phyloP scores from a whole-genome alignment of 2,329 filamentous ascomycete genomes.

The Epichloe sylvatica region DNA sequence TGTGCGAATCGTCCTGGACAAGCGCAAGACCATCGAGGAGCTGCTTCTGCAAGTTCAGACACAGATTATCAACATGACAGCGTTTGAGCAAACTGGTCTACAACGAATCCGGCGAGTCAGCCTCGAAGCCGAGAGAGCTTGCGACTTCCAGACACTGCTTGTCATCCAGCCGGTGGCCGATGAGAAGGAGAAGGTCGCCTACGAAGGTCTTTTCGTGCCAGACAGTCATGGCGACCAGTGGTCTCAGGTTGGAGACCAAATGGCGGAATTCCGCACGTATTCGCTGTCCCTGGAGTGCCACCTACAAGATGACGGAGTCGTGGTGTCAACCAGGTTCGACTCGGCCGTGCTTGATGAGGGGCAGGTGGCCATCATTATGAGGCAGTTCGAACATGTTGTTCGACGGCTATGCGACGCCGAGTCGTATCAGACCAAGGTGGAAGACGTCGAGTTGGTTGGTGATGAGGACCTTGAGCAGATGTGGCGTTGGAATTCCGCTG shows the following conservation, averaged over 20 bases:
- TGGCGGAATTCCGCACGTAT: slow-evolving; percentile 3
- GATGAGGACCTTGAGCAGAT: slow-evolving; percentile 1
- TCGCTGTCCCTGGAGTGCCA: slow-evolving; percentile 2
- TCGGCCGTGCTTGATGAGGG: slow-evolving; percentile 1
- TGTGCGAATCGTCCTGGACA: slow-evolving; percentile 6
- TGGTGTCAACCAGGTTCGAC: slow-evolving; percentile 7
- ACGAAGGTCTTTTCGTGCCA: not conserved
- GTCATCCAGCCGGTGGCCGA: slow-evolving; percentile 2
- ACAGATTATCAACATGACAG: slow-evolving; percentile 11
- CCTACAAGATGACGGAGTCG: slow-evolving; percentile 3
- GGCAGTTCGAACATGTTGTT: slow-evolving; percentile 6
- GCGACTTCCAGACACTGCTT: slow-evolving; percentile 9
- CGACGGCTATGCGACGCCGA: slow-evolving; percentile 4
- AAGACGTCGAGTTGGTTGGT: not conserved
- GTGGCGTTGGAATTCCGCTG: slow-evolving; percentile 2
- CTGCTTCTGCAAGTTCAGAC: slow-evolving; percentile 12
- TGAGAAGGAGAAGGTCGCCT: slow-evolving; percentile 1
- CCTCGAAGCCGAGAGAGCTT: slow-evolving; percentile 7
- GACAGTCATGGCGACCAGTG: not conserved
- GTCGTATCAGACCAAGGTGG: not conserved
- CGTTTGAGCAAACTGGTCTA: slow-evolving; percentile 15
- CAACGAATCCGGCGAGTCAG: slow-evolving; percentile 13
- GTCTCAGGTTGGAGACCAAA: not conserved
- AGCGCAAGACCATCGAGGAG: slow-evolving; percentile 6
- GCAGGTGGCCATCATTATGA: slow-evolving; percentile 4